Percentiles rank a stretch among this genome's conserved stretches.
phyloP scores from a whole-genome alignment of 495 filamentous ascomycete species.

The Penicillium manginii region DNA sequence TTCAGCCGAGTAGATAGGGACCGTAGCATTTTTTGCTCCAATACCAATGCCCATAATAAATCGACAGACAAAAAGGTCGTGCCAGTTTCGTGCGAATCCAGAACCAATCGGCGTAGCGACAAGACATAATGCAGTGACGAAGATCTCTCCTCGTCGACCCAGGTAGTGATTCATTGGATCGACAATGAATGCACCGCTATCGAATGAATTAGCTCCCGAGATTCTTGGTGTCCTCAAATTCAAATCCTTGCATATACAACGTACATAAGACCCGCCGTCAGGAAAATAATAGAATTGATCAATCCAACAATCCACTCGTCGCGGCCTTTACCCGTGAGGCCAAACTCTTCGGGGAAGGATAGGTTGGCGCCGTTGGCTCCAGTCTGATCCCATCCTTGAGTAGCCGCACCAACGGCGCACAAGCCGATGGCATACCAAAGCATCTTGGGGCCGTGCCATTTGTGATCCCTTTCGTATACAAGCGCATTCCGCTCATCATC shows the following conservation, averaged over 20 bases:
- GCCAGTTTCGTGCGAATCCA: slow-evolving; percentile 56
- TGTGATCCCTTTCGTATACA: slow-evolving; percentile 34
- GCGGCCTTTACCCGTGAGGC: slow-evolving; percentile 41
- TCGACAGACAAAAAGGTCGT: slow-evolving; percentile 56
- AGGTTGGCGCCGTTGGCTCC: slow-evolving; percentile 70
- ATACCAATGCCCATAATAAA: slow-evolving; percentile 65
- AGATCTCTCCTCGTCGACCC: slow-evolving; percentile 60
- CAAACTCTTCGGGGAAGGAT: slow-evolving; percentile 58
- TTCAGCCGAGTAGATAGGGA: slow-evolving; percentile 69
- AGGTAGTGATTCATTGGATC: slow-evolving; percentile 60
- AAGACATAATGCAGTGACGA: slow-evolving; percentile 57
- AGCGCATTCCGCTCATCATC: slow-evolving; percentile 30
- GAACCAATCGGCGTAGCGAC: slow-evolving; percentile 54
- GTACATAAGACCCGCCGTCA: slow-evolving; percentile 40
- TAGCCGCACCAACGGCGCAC: slow-evolving; percentile 41
- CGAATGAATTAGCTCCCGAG: slow-evolving; percentile 31
- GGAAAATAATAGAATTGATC: slow-evolving; percentile 53
- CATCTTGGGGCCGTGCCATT: slow-evolving; percentile 39
- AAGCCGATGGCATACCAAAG: slow-evolving; percentile 41
- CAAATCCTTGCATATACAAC: slow-evolving; percentile 20
- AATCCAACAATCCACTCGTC: slow-evolving; percentile 64
- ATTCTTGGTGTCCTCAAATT: neutral
- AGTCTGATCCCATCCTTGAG: slow-evolving; percentile 67
- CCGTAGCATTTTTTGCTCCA: slow-evolving; percentile 62
- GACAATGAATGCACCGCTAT: slow-evolving; percentile 53